A percentile compares a stretch with the other conserved stretches of the same genome.
phyloP scores from a whole-genome alignment of 2,329 filamentous ascomycete species.

The Phaeosphaeria sp. region DNA sequence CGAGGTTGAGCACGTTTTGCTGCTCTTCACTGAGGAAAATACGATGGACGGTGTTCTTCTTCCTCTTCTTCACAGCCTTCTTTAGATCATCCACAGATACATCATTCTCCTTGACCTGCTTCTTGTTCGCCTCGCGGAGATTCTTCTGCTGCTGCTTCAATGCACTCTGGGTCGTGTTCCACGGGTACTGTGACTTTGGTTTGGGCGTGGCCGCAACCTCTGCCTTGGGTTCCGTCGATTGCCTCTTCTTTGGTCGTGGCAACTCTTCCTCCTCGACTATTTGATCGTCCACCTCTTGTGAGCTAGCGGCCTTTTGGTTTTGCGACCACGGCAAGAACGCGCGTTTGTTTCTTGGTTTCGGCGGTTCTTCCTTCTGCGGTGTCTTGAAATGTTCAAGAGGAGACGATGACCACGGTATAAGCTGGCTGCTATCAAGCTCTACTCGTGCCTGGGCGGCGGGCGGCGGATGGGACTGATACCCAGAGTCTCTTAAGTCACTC shows the following conservation, averaged over 20 bases:
- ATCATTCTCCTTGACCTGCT: conserved; percentile 51
- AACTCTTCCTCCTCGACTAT: conserved; percentile 25
- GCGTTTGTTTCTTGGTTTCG: conserved; percentile 27
- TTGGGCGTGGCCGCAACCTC: conserved; percentile 55
- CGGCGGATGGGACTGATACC: conserved; percentile 33
- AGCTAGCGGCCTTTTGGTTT: conserved; percentile 40
- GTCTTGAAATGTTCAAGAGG: conserved; percentile 56
- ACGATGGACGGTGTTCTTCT: conserved; percentile 56
- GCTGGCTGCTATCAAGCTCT: conserved; percentile 58
- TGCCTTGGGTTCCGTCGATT: conserved; percentile 42
- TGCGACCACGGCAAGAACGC: conserved; percentile 66
- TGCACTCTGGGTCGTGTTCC: conserved; percentile 77
- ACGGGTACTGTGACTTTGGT: conserved; percentile 55
- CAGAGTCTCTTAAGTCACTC: conserved; percentile 46
- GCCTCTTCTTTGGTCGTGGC: conserved; percentile 35
- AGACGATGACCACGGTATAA: conserved; percentile 77
- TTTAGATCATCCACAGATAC: conserved; percentile 55
- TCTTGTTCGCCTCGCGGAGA: conserved; percentile 68
- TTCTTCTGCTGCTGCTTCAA: conserved; percentile 81
- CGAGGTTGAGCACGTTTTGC: conserved; percentile 79
- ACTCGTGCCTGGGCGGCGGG: conserved; percentile 20
- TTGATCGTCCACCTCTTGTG: conserved; percentile 23
- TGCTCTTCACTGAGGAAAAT: conserved; percentile 88
- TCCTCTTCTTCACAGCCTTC: conserved; percentile 53
- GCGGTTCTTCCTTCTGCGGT: conserved; percentile 25